Evolutionary conservation across 495 filamentous ascomycete species (phyloP), one percentile per base, ranked within the genome.

Genomic region (Penicillium macrosclerotiorum): DNA sequence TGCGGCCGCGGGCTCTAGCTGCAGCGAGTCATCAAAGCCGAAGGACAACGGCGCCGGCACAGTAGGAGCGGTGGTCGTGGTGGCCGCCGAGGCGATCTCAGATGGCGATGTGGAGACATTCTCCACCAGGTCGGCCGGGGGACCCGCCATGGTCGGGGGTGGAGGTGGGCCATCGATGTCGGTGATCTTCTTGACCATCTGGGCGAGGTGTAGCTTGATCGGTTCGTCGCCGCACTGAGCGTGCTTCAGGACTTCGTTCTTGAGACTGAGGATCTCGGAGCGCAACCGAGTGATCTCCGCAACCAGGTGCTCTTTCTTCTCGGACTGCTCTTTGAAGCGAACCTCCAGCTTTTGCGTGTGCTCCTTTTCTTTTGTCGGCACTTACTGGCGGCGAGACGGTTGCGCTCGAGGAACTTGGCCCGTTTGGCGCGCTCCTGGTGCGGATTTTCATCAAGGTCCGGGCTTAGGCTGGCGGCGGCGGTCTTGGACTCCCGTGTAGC

Each of bases 351-450:
- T 74, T 30, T 78, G 68, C 5, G 83, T 82, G 62, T 81, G 84
- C 51, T 83, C 79, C 60, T 92, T 94, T 93, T 92, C 74, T 91
- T 92, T 60, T 85, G 81, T 2, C 90, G 80, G 59, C 89, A 94
- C 54, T 94, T 95, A 64, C 80, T 88, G 0, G 90, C 90, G 4
- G 90, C 90, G 4, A 90, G 60, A 4, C 90, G 80, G 56, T 95
- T 95, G 18, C 87, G 80, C 57, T 93, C 86, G 20, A 93, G 75
- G 59, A 88, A 82, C 73, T 71, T 69, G 23, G 65, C 64, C 8
- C 69, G 62, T 38, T 70, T 68, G 3, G 50, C 56, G 12, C 54
- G 54, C 7, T 67, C 62, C 5, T 55, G 56, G 2, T 47, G 55
- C 1, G 55, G 52, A n/a, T 49, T 52, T 16, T 65, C 60, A 23